phyloP scores from a whole-genome alignment of 2,329 filamentous ascomycete genomes.

The Cordyceps sp. region DNA sequence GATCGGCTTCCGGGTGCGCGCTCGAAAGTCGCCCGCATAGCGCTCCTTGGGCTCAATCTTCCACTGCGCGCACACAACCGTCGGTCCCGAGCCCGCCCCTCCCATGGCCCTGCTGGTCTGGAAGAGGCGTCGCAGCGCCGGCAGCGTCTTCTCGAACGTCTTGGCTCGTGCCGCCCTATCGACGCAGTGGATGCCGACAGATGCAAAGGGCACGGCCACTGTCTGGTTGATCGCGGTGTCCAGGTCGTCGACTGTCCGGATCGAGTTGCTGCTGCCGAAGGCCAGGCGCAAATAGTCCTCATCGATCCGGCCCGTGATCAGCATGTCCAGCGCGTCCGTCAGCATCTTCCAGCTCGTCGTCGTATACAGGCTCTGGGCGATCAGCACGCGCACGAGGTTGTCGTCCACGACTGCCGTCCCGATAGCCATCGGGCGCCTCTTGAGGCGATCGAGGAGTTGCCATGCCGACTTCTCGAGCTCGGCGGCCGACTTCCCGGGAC shows the following conservation, averaged over 20 bases:
- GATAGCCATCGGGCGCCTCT: slow-evolving; percentile 1
- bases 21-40: slow-evolving; percentile 15
- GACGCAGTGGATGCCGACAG: slow-evolving; percentile 16
- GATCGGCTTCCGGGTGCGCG: slow-evolving; percentile 15
- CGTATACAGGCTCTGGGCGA: slow-evolving; percentile 4
- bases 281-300: slow-evolving; percentile 12
- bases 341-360: slow-evolving; percentile 20
- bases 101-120: slow-evolving; percentile 12
- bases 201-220: neutral
- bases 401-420: slow-evolving; percentile 7
- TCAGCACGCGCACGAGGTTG: slow-evolving; percentile 3
- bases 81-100: slow-evolving; percentile 3
- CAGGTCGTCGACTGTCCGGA: neutral
- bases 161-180: slow-evolving; percentile 13
- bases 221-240: neutral
- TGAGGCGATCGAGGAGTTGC: neutral
- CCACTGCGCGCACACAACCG: slow-evolving; percentile 20
- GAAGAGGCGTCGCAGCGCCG: slow-evolving; percentile 8
- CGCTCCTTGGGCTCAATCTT: slow-evolving; percentile 17
- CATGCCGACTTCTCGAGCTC: slow-evolving; percentile 8
- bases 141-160: slow-evolving; percentile 11
- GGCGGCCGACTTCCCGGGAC: slow-evolving; percentile 4
- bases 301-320: neutral
- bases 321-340: slow-evolving; percentile 8
- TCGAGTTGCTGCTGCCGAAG: neutral